These are phyloP conservation scores for Hibiscus trionum DNA, from an alignment of 345 rosid genomes.

Conservation along the genomic window DNA sequence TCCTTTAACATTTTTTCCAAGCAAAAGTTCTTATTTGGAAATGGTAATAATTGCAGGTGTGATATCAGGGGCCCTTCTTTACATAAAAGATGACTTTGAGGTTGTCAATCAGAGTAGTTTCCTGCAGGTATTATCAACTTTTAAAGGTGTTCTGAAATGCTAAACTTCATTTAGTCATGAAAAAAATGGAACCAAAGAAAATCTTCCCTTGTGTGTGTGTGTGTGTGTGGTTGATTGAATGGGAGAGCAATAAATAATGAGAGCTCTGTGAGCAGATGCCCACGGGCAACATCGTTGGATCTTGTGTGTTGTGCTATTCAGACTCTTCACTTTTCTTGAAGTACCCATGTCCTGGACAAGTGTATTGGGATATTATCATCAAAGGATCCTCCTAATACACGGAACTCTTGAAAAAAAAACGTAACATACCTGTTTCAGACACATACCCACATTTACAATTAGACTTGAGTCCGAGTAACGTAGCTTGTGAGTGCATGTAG, in stretches of 20 bases:
- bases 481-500: background rate
- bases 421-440: background rate
- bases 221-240: background rate
- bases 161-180: background rate
- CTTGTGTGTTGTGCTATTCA: background rate
- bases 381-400: background rate
- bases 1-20: background rate
- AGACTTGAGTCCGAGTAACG: background rate
- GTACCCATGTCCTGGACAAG: background rate
- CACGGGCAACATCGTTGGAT: background rate
- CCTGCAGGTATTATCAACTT: conserved; percentile 54
- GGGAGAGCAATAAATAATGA: background rate
- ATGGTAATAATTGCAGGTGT: conserved; percentile 49
- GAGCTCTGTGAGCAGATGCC: background rate
- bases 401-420: background rate
- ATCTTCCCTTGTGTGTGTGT: background rate
- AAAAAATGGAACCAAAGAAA: background rate
- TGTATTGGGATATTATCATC: background rate
- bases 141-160: background rate
- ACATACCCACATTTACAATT: background rate
- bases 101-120: conserved; percentile 70
- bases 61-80: conserved; percentile 92
- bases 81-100: conserved; percentile 88
- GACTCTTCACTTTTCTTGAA: background rate
- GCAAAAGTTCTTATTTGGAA: background rate